Evolutionary conservation across 495 filamentous ascomycete species (phyloP), one percentile per base, ranked within the genome.

Genomic region (Xylona heveae): DNA sequence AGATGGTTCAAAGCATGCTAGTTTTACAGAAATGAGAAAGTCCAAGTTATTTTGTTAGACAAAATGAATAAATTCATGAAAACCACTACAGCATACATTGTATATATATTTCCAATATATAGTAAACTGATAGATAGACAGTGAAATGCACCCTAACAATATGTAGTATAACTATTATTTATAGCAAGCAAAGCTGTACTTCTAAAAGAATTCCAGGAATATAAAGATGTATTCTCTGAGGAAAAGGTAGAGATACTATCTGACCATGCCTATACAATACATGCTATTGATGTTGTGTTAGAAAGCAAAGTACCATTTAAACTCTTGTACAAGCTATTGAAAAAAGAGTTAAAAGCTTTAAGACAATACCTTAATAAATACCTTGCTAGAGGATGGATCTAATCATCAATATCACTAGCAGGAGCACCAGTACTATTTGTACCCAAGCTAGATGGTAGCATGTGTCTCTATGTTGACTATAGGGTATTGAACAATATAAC

Each of bases 401-500:
- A 30, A 9, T 17, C 15, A 3, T 26, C 22, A 2, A 15, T 12
- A 7, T 35, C 33, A 16, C 33, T 24, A 1, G 21, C 33, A 33
- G 24, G 13, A 1, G 2, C 20, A 2, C 33, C 20, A 4, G 24
- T 35, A 6, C 19, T 35, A 24, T 35, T 35, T 24, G 33, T 24
- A 3, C 13, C 15, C 3, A 42, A 32, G 26, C 21, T 10, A 17
- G 26, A 30, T 6, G 17, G 35, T 1, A 27, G 19, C 3, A 21
- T 38, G 0, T 3, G 25, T 10, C 4, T 33, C 1, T 31, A 21
- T 13, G 14, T 36, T 1, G 29, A 44, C 24, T 44, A 43, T 15
- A 19, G 30, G 0, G 24, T 24, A 0, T 30, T 43, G 10, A 44
- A 45, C 21, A 34, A 36, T 0, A 35, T 41, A 0, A 44, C 36